Conservation (phyloP, 352 stramenopile genomes). For the Globisporangium acanthophoron region DNA sequence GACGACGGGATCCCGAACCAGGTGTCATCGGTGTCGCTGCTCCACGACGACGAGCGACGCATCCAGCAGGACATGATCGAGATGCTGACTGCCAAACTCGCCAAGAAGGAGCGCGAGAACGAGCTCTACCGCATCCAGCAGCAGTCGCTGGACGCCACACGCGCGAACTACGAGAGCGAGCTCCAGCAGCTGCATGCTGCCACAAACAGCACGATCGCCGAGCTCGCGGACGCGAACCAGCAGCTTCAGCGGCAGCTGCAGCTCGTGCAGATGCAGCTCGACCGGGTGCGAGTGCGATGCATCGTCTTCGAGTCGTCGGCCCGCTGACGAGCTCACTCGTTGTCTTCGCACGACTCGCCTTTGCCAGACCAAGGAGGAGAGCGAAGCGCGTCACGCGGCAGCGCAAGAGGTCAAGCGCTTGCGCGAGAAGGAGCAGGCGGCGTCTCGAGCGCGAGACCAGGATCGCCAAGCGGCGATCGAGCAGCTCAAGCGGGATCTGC, state of each 20-base stretch:
- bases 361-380: constrained; percentile 23
- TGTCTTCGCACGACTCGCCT: neutral
- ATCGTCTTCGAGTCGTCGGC: constrained; percentile 7
- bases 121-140: constrained; percentile 42
- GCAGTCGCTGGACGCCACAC: constrained; percentile 11
- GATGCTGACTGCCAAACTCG: constrained; percentile 53
- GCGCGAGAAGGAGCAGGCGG: constrained; percentile 31
- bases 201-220: constrained; percentile 7
- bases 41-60: constrained; percentile 45
- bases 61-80: constrained; percentile 59
- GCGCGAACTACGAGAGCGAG: constrained; percentile 18
- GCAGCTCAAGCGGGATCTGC: constrained; percentile 26
- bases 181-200: constrained; percentile 25
- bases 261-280: constrained; percentile 30
- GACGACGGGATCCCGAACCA: constrained; percentile 17
- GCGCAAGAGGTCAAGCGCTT: constrained; percentile 31
- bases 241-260: constrained; percentile 34
- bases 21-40: constrained; percentile 15
- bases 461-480: constrained; percentile 19
- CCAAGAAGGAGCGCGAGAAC: constrained; percentile 58
- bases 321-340: neutral
- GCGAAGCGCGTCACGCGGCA: constrained; percentile 23
- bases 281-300: constrained; percentile 22
- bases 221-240: constrained; percentile 27
- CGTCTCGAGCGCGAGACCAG: constrained; percentile 18